A percentile compares a stretch with the other conserved stretches of the same genome.
Conservation (phyloP, 2,329 filamentous ascomycete genomes). For the Triangularia verruculosa region DNA sequence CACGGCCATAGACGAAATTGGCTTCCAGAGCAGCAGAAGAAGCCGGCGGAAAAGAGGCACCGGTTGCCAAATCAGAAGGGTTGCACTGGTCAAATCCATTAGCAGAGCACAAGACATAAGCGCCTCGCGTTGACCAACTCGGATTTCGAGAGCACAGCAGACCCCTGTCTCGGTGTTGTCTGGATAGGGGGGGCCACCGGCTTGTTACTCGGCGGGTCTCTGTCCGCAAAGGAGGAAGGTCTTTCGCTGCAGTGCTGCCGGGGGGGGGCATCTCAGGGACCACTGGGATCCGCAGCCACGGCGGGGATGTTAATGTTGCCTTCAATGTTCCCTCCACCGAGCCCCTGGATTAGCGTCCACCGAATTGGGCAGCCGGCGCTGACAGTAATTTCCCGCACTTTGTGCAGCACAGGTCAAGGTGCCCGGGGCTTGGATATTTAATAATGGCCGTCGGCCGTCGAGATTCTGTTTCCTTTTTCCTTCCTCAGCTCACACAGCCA, state of each 20-base stretch:
- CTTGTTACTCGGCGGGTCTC: conserved; percentile 9
- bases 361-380: conserved; percentile 22
- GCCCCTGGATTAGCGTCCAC: conserved; percentile 31
- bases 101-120: conserved; percentile 9
- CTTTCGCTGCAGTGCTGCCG: neutral
- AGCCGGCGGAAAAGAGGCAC: neutral
- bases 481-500: conserved; percentile 37
- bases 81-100: conserved; percentile 10
- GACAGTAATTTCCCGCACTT: conserved; percentile 27
- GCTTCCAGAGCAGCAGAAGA: neutral
- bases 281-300: conserved; percentile 17
- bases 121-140: conserved; percentile 13
- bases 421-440: conserved; percentile 33
- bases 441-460: conserved; percentile 26
- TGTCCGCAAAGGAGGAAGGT: conserved; percentile 8
- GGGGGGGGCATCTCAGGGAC: neutral
- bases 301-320: conserved; percentile 22
- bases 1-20: neutral
- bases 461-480: conserved; percentile 25
- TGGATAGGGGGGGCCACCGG: conserved; percentile 16
- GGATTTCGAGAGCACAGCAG: conserved; percentile 3
- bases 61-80: conserved; percentile 11
- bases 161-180: conserved; percentile 13
- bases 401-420: conserved; percentile 9
- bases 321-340: conserved; percentile 28